Percentiles rank a stretch among this genome's conserved stretches.
These are phyloP conservation scores for Pachysandra terminalis DNA, from an alignment of 164 flowering plant genomes.

Conservation along the genomic window DNA sequence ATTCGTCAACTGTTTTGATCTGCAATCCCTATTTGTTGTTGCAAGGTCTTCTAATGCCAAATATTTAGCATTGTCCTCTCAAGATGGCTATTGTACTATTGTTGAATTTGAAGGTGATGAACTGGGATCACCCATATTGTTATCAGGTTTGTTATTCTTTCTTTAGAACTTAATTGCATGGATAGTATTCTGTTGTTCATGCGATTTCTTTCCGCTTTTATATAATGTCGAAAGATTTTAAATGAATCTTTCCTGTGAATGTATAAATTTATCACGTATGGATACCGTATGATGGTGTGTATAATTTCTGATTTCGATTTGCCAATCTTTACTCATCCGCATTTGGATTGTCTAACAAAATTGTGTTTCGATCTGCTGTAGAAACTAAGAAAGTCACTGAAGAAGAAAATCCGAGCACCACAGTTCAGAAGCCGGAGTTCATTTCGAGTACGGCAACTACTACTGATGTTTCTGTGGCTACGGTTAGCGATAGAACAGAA, in stretches of 20 bases:
- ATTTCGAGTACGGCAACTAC: slow-evolving; percentile 11
- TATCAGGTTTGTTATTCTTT: slow-evolving; percentile 41
- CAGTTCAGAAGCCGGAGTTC: slow-evolving; percentile 20
- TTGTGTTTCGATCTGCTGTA: slow-evolving; percentile 13
- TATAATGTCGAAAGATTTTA: too few relatives aligned
- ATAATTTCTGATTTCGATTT: not conserved
- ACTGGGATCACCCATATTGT: slow-evolving; percentile 59
- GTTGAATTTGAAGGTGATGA: slow-evolving; percentile 80
- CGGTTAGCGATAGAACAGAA: slow-evolving; percentile 7
- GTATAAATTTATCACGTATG: not conserved
- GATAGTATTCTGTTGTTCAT: not conserved
- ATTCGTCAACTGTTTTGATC: slow-evolving; percentile 8
- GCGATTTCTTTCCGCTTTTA: too few relatives aligned
- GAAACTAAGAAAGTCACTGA: slow-evolving; percentile 20
- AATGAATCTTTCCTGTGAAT: not conserved
- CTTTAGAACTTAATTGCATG: slow-evolving; percentile 1
- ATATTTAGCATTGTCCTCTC: slow-evolving; percentile 76
- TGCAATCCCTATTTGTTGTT: slow-evolving; percentile 8
- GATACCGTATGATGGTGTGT: not conserved
- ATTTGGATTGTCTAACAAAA: not conserved
- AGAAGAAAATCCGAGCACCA: slow-evolving; percentile 25
- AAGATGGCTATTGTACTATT: slow-evolving; percentile 90
- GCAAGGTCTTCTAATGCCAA: slow-evolving; percentile 76
- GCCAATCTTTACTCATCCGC: not conserved
- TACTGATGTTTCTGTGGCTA: slow-evolving; percentile 7